Evolutionary conservation across 2,329 filamentous ascomycete genomes (phyloP).

Genomic region (Aspergillus ustus): DNA sequence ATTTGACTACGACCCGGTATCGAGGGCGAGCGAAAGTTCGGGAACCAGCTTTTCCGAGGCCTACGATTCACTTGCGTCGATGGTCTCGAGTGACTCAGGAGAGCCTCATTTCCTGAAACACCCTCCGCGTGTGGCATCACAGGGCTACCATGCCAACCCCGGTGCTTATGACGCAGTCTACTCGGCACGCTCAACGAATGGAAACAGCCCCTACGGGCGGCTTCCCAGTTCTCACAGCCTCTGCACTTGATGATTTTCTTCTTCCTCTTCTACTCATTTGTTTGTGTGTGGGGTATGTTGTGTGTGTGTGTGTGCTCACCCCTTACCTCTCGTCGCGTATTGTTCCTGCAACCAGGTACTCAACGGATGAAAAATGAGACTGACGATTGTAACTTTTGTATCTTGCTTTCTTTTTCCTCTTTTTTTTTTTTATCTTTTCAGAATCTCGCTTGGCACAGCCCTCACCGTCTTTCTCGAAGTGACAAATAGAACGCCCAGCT

Average conservation of each 20-base stretch:
- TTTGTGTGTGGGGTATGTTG: neutral
- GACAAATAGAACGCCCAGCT: conserved; percentile 11
- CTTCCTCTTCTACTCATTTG: neutral
- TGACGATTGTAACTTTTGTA: neutral
- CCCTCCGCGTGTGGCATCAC: conserved; percentile 26
- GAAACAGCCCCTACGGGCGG: conserved; percentile 33
- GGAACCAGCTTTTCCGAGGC: conserved; percentile 32
- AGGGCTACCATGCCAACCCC: conserved; percentile 31
- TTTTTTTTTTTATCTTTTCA: conserved; percentile 3
- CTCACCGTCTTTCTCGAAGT: conserved; percentile 7
- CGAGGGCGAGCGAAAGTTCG: conserved; percentile 31
- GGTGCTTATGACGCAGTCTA: conserved; percentile 39
- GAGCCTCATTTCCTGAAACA: conserved; percentile 35
- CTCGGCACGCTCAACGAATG: conserved; percentile 30
- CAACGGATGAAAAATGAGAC: conserved; percentile 11
- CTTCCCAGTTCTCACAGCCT: conserved; percentile 41
- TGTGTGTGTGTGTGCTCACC: neutral
- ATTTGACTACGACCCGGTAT: conserved; percentile 32
- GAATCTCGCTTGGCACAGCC: neutral
- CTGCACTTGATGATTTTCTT: conserved; percentile 33
- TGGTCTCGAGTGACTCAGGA: conserved; percentile 34
- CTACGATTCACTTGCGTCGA: conserved; percentile 38
- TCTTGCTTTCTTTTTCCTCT: neutral
- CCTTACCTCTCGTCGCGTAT: conserved; percentile 5
- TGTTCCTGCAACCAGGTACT: neutral